These are phyloP conservation scores for Yarrowia keelungensis DNA, from an alignment of 805 yeast genomes.

Conservation along the genomic window DNA sequence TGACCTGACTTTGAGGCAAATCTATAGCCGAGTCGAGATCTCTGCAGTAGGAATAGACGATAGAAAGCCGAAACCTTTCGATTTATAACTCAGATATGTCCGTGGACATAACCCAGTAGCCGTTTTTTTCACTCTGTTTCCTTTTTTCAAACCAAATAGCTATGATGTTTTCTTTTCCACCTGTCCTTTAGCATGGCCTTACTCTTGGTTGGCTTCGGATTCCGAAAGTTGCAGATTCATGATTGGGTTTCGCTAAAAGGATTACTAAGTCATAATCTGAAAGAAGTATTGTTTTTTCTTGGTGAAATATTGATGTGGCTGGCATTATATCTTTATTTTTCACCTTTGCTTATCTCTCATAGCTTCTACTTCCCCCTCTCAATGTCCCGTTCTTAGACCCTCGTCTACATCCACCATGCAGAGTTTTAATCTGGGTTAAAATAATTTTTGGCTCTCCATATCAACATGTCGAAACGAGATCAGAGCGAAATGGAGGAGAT, in stretches of 20 bases:
- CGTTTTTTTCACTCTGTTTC: not conserved
- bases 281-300: too few relatives aligned
- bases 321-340: not conserved
- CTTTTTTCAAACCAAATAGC: not conserved
- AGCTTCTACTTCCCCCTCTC: too few relatives aligned
- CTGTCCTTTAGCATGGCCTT: not conserved
- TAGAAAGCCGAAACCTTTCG: too few relatives aligned
- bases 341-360: not conserved
- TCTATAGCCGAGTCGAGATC: too few relatives aligned
- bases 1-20: not conserved
- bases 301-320: too few relatives aligned
- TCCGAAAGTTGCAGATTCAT: not conserved
- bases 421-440: slow-evolving; percentile 21
- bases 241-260: not conserved
- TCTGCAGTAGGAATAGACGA: too few relatives aligned
- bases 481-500: slow-evolving; percentile 25
- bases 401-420: slow-evolving; percentile 7
- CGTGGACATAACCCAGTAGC: too few relatives aligned
- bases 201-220: not conserved
- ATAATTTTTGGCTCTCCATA: not conserved
- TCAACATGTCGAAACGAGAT: slow-evolving; percentile 35
- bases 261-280: slow-evolving; percentile 25
- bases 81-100: too few relatives aligned
- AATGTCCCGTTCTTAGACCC: too few relatives aligned
- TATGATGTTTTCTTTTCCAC: not conserved